Evolutionary conservation across 2,329 filamentous ascomycete genomes (phyloP), one percentile per base, ranked within the genome.

Genomic region (Aureobasidium sp.): DNA sequence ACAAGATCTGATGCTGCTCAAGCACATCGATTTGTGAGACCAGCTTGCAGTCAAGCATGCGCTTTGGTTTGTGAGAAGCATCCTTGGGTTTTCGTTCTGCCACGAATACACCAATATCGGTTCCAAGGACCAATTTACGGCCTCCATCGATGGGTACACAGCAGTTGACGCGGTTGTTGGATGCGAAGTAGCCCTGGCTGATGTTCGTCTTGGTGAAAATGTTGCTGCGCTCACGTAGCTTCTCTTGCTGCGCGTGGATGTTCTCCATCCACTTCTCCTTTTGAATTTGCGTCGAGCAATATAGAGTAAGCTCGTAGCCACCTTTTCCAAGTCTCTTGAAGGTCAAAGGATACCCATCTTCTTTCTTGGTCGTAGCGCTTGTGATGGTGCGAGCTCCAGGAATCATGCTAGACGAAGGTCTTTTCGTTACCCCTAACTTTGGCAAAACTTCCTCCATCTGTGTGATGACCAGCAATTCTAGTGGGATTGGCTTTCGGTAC

Each of bases 371-470:
- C 63, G 78, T 77, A 27, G 75, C 74, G 52, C 76, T 75, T 44
- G 81, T 76, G 66, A 84, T 86, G 23, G 82, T 73, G 51, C 77
- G 72, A 8, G 73, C 79, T 20, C 82, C 81, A 27, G 84, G 81
- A 48, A 95, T 84, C 69, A 97, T 80, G 73, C 91, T 93, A 2
- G 91, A 94, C 0, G 93, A 95, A 15, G 92, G 87, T 57, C 94
- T 84, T 77, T 96, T 97, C 37, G 91, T 80, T 50, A 91, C 81
- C 27, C 91, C 91, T 53, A 87, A 76, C 66, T 84, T 87, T 3
- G 92, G 92, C 46, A 96, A 90, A 34, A 97, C 87, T 72, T 97
- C 91, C 59, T 97, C 93, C 93, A 99, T 97, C 72, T 97, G 93
- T 59, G 89, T 87, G 68, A 99, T 97, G 27, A 94, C 87, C 17